These are phyloP conservation scores for Graphiopsis chlorocephala DNA, from an alignment of 2,329 filamentous ascomycete species.

Conservation along the genomic window DNA sequence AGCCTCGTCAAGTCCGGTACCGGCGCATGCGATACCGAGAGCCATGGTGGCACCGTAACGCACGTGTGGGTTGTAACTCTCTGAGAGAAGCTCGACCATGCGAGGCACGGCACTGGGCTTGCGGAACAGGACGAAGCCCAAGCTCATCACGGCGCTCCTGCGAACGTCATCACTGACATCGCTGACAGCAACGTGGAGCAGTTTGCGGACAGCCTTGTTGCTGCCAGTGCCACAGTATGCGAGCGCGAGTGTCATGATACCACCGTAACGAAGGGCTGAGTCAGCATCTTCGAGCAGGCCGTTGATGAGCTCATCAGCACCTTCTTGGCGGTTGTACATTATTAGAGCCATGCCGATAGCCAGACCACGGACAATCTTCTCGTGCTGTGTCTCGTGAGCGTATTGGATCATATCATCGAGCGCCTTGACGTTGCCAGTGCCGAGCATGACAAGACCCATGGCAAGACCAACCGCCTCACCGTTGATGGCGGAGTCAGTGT, in stretches of 20 bases:
- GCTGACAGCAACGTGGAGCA: conserved; percentile 93
- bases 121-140: conserved; percentile 97
- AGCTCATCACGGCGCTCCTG: conserved; percentile 91
- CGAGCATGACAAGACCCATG: conserved; percentile 98
- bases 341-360: conserved; percentile 96
- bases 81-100: conserved; percentile 96
- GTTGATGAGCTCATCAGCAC: conserved; percentile 90
- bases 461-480: conserved; percentile 93
- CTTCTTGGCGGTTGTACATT: conserved; percentile 95
- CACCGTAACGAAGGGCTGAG: conserved; percentile 89
- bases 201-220: conserved; percentile 96
- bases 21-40: conserved; percentile 94
- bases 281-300: conserved; percentile 90
- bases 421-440: conserved; percentile 91
- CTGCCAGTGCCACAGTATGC: conserved; percentile 96
- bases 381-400: conserved; percentile 94
- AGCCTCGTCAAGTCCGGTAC: conserved; percentile 91
- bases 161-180: conserved; percentile 98
- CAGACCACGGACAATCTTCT: conserved; percentile 96
- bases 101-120: conserved; percentile 96
- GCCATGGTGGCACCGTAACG: conserved; percentile 98
- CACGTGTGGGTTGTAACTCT: conserved; percentile 98
- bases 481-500: conserved; percentile 91
- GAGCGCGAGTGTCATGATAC: conserved; percentile 97
- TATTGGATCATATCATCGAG: conserved; percentile 97